Base-by-base conservation (phyloP, 2,329 filamentous ascomycete genomes). In the Botryotinia narcissicola region DNA sequence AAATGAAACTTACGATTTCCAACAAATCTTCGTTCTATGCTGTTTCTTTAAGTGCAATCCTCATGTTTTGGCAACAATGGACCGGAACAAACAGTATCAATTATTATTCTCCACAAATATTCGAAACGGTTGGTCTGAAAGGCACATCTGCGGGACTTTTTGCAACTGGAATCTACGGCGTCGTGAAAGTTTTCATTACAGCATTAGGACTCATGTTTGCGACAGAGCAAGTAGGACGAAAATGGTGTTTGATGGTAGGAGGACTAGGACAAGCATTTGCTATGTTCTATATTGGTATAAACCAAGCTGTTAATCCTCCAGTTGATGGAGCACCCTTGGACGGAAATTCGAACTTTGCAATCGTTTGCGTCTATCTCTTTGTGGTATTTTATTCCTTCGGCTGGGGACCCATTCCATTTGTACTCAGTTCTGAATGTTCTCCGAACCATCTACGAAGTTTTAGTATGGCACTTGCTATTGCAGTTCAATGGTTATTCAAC, bases 401-500 rank as follows among this genome's bases (percentile, higher is more conserved):
- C 18, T 92, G 91, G 90, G 90, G 90, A 0, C 89, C 89, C 0
- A 89, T 89, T 20, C 91, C 89, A 81, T 93, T 91, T 90, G 89
- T 92, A 78, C 89, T 92, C 78, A 86, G 91, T 20, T 87, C 86
- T 22, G 91, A 93, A 81, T 93, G 93, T 84, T 88, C 88, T 76
- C 85, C 86, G 0, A 84, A 83, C 0, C 81, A 86, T 9, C 84
- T 88, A 64, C 83, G 86, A 20, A 86, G 87, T 70, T 81, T 83
- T 6, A 86, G 85, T 14, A 84, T 86, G 44, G 86, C 90, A 4
- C 85, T 92, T 59, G 90, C 86, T 0, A 90, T 91, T 0, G 89
- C 88, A 1, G 91, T 88, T 0, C 90, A 93, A 79, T 92, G 90
- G 90, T 82, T 93, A 2, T 92, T 93, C 82, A 93, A 93, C 79